Base-by-base conservation (phyloP, 208 protist genomes). In the Porcisia deanei region DNA sequence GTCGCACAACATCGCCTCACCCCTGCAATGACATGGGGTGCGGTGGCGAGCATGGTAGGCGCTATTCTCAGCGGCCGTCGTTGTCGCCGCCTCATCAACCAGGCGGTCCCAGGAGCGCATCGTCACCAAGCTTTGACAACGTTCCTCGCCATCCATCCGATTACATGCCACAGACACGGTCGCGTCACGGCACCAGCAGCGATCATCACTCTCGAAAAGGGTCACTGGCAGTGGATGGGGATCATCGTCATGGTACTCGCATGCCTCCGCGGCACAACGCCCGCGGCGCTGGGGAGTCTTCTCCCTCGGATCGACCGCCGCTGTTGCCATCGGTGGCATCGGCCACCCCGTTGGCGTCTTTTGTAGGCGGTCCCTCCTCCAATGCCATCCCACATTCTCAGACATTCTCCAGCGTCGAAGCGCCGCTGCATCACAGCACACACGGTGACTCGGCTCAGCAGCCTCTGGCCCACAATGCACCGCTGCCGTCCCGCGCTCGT, bases 261-360 rank as follows among this genome's bases (percentile, higher is more conserved):
- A 67, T 49, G 41, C 39, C 63, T 25, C 14, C 41, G 22, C 5
- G 14, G 34, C 39, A 67, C 39, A 67, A 30, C 41, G 22, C 8
- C 22, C 22, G 37, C 10, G 22, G 22, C 22, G 41, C 63, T 52
- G 63, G 63, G 3, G 63, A 47, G 47, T 43, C 60, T 7, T 58
- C 75, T 70, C n/a, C 41, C 25, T 55, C 45, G 20, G 25, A 22
- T n/a, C 52, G 66, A 58, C 52, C 57, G 47, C 55, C 67, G n/a
- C 75, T 53, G 66, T 45, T 67, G 63, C 63, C 63, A 37, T 34
- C 63, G 34, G 63, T 52, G 22, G 20, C 60, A 43, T 65, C 60
- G 34, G 43, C 34, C 14, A n/a, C 66, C 37, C 47, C 66, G 37
- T 9, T 52, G 12, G n/a, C 60, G 7, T 45, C 53, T 18, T 41